A percentile compares a stretch with the other conserved stretches of the same genome.
phyloP scores from a whole-genome alignment of 805 yeast genomes.

The Komagataella populi region DNA sequence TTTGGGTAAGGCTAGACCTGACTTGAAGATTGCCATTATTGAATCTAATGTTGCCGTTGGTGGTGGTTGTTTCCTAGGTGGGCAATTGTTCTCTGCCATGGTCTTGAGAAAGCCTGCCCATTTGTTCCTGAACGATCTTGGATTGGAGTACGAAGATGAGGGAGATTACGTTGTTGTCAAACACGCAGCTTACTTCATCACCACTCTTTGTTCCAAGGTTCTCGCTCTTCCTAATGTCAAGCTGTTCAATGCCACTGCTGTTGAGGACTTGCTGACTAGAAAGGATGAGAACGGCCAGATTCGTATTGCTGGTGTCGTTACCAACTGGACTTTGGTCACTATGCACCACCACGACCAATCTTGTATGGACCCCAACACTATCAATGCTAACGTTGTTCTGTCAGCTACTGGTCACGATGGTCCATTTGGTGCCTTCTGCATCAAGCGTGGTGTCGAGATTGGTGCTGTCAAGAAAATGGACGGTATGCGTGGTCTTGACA shows the following conservation, averaged over 20 bases:
- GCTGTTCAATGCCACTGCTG: slow-evolving; percentile 69
- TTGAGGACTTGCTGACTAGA: slow-evolving; percentile 68
- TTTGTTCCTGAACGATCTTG: slow-evolving; percentile 47
- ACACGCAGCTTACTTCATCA: slow-evolving; percentile 68
- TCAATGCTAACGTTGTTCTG: slow-evolving; percentile 48
- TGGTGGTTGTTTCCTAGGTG: slow-evolving; percentile 73
- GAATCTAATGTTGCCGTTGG: slow-evolving; percentile 71
- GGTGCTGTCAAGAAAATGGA: slow-evolving; percentile 34
- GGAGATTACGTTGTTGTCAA: slow-evolving; percentile 72
- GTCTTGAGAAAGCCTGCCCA: slow-evolving; percentile 73
- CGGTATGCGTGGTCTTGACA: slow-evolving; percentile 69
- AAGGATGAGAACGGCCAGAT: slow-evolving; percentile 41
- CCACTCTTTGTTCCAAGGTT: slow-evolving; percentile 58
- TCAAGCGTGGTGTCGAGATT: slow-evolving; percentile 48
- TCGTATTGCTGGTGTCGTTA: slow-evolving; percentile 67
- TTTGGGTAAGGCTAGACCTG: slow-evolving; percentile 63
- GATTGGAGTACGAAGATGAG: slow-evolving; percentile 60
- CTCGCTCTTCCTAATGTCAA: slow-evolving; percentile 62
- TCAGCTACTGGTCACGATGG: slow-evolving; percentile 78
- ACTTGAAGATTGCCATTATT: slow-evolving; percentile 56
- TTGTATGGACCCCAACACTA: slow-evolving; percentile 76
- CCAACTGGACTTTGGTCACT: slow-evolving; percentile 72
- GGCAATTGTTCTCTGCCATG: slow-evolving; percentile 68
- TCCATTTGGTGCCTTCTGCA: slow-evolving; percentile 71
- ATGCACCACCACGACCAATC: slow-evolving; percentile 66